phyloP scores from a whole-genome alignment of 2,329 filamentous ascomycete genomes.

The Xylaria sp. region DNA sequence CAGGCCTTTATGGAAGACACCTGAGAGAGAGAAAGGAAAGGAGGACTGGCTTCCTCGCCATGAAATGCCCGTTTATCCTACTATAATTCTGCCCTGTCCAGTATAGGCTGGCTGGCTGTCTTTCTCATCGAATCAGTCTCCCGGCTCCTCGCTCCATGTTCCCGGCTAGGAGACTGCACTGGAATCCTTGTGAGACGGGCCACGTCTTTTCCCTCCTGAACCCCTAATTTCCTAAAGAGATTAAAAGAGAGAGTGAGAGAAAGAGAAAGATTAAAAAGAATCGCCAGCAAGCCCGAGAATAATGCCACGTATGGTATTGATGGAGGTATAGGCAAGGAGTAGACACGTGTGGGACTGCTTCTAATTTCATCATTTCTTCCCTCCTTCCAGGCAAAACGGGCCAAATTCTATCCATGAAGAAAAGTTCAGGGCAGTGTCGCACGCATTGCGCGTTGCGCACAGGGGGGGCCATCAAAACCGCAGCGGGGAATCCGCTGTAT shows the following conservation, averaged over 20 bases:
- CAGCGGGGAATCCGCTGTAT: slow-evolving; percentile 22
- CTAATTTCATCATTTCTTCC: slow-evolving; percentile 30
- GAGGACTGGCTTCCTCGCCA: slow-evolving; percentile 29
- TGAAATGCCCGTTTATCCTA: slow-evolving; percentile 25
- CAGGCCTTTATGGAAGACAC: slow-evolving; percentile 44
- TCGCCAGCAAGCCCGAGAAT: slow-evolving; percentile 12
- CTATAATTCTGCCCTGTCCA: slow-evolving; percentile 24
- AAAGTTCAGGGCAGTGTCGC: slow-evolving; percentile 14
- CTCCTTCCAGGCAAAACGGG: slow-evolving; percentile 19
- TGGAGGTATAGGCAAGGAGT: slow-evolving; percentile 6
- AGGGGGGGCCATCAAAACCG: slow-evolving; percentile 19
- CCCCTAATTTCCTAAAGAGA: neutral
- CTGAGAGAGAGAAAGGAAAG: slow-evolving; percentile 23
- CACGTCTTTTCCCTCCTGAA: neutral
- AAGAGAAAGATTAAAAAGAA: slow-evolving; percentile 3
- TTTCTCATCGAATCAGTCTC: slow-evolving; percentile 21
- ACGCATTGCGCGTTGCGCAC: slow-evolving; percentile 9
- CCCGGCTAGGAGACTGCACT: slow-evolving; percentile 18
- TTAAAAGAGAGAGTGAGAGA: neutral
- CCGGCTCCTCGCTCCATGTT: slow-evolving; percentile 15
- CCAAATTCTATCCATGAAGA: slow-evolving; percentile 33
- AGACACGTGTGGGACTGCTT: slow-evolving; percentile 22
- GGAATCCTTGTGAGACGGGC: neutral
- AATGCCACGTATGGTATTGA: slow-evolving; percentile 1
- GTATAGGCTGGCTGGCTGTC: slow-evolving; percentile 18